phyloP scores from a whole-genome alignment of 768 basidiomycete species.

The Russula compacta region DNA sequence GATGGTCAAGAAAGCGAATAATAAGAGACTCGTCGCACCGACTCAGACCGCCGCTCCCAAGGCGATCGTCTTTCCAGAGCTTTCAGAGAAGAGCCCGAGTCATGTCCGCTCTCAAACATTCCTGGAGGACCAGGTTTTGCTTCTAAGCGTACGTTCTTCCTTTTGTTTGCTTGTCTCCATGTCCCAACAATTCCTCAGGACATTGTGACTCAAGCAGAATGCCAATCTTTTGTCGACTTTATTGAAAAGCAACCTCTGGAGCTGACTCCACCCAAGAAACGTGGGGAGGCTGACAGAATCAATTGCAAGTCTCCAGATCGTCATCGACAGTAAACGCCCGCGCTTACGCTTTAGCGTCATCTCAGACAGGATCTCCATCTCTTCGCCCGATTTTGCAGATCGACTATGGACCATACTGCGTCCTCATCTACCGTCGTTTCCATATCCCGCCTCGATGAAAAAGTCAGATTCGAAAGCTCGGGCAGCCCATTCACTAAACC shows the following conservation, averaged over 20 bases:
- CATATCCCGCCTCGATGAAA: conserved; percentile 30
- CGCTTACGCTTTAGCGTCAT: neutral
- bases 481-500: conserved; percentile 51
- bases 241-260: conserved; percentile 52
- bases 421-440: conserved; percentile 53
- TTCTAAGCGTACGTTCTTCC: conserved; percentile 41
- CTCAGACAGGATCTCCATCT: conserved; percentile 53
- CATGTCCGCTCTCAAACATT: conserved; percentile 23
- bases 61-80: neutral
- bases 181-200: conserved; percentile 30
- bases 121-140: conserved; percentile 55
- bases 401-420: conserved; percentile 39
- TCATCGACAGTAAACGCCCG: neutral
- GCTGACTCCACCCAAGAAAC: conserved; percentile 61
- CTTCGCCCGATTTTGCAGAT: conserved; percentile 49
- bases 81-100: conserved; percentile 6
- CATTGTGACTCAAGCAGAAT: conserved; percentile 50
- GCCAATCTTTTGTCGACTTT: conserved; percentile 49
- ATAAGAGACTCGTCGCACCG: neutral
- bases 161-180: neutral
- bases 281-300: conserved; percentile 61
- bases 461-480: conserved; percentile 26
- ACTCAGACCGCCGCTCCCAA: neutral
- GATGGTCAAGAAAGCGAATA: conserved; percentile 8
- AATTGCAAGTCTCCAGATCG: conserved; percentile 42